These are phyloP conservation scores for Cutaneotrichosporon arboriforme DNA, from an alignment of 1,284 basidiomycete genomes.

Conservation along the genomic window DNA sequence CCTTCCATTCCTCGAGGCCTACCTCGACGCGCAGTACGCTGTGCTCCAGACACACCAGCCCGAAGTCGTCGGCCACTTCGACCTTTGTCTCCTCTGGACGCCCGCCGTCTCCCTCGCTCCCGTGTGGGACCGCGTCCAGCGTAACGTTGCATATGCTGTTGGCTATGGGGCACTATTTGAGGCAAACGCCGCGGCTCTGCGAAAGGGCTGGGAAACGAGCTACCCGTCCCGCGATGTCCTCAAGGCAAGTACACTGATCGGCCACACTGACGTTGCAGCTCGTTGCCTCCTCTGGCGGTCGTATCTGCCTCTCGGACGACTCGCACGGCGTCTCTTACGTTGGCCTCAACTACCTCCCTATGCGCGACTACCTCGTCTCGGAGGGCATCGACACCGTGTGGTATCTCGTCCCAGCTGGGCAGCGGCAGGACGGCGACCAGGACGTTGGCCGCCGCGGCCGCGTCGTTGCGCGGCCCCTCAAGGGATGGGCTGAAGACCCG, in stretches of 20 bases:
- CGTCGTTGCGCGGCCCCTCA: slow-evolving; percentile 23
- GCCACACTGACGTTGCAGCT: slow-evolving; percentile 52
- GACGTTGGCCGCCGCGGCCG: slow-evolving; percentile 39
- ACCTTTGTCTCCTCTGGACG: slow-evolving; percentile 76
- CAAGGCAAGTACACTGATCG: slow-evolving; percentile 52
- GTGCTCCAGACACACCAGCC: slow-evolving; percentile 68
- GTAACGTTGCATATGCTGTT: slow-evolving; percentile 71
- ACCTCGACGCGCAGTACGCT: slow-evolving; percentile 76
- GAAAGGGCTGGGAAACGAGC: slow-evolving; percentile 80
- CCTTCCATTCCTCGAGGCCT: slow-evolving; percentile 56
- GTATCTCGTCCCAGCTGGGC: slow-evolving; percentile 50
- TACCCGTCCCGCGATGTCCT: slow-evolving; percentile 79
- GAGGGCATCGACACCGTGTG: slow-evolving; percentile 65
- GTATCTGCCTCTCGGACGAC: slow-evolving; percentile 86
- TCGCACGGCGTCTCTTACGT: slow-evolving; percentile 87
- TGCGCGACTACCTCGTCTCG: slow-evolving; percentile 63
- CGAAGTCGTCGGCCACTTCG: slow-evolving; percentile 89
- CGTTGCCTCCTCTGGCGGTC: slow-evolving; percentile 62
- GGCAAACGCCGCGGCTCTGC: slow-evolving; percentile 82
- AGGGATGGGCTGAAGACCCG: slow-evolving; percentile 22
- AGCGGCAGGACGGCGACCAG: slow-evolving; percentile 48
- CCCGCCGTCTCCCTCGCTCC: slow-evolving; percentile 55
- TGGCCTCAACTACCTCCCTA: slow-evolving; percentile 72
- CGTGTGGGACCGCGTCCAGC: slow-evolving; percentile 58
- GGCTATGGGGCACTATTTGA: slow-evolving; percentile 90